phyloP scores from a whole-genome alignment of 2,329 filamentous ascomycete species.

The Pseudogymnoascus sp. region DNA sequence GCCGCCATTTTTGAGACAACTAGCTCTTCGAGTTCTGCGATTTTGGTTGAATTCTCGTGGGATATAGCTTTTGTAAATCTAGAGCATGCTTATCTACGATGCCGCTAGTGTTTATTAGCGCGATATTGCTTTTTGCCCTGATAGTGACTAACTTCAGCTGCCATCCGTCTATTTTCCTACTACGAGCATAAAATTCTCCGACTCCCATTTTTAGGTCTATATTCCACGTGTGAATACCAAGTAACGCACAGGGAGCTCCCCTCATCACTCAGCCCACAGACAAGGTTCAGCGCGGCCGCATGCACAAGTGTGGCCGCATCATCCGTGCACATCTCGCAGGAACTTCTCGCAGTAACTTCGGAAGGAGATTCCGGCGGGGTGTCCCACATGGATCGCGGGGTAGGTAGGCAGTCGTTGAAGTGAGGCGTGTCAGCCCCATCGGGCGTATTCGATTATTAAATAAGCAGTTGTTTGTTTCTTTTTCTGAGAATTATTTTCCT shows the following conservation, averaged over 20 bases:
- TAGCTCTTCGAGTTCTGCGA: not conserved
- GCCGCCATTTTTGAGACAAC: conserved; percentile 12
- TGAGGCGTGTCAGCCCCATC: not conserved
- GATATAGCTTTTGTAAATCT: not conserved
- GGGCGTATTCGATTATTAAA: not conserved
- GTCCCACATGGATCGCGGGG: conserved; percentile 4
- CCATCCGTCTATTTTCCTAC: not conserved
- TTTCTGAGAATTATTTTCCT: not conserved
- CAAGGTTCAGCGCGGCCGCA: not conserved
- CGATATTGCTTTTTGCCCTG: not conserved
- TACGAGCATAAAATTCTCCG: not conserved
- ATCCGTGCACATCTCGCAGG: not conserved
- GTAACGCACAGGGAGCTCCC: not conserved
- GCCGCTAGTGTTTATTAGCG: conserved; percentile 1
- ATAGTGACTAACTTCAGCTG: not conserved
- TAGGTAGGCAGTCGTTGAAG: not conserved
- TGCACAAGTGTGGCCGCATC: not conserved
- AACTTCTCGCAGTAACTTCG: conserved; percentile 1
- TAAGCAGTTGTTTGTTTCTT: not conserved
- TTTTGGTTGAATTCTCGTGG: not conserved
- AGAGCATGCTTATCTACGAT: not conserved
- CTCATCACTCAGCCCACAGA: not conserved
- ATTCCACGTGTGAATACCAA: not conserved
- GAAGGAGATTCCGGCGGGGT: not conserved
- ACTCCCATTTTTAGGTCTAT: not conserved